Evolutionary conservation across 202 grass and related monocot species (phyloP).

Genomic region (Panicum hallii): DNA sequence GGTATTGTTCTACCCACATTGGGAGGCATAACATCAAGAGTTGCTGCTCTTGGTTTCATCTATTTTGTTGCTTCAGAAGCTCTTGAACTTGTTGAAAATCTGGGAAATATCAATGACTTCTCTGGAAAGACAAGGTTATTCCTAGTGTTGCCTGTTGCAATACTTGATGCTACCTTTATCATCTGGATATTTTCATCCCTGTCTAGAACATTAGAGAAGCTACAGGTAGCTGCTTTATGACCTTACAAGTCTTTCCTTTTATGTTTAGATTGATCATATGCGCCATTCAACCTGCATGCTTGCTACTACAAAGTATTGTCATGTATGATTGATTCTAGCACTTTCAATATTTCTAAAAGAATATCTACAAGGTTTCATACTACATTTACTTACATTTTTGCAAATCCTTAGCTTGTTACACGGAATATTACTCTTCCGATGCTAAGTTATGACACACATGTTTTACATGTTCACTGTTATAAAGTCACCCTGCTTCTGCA

Average conservation of each 20-base stretch:
- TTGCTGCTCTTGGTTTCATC: conserved; percentile 74
- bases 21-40: conserved; percentile 84
- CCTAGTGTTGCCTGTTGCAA: conserved; percentile 91
- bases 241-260: conserved; percentile 36
- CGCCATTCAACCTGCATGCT: conserved; percentile 1
- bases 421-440: conserved; percentile 7
- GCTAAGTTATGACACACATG: conserved; percentile 2
- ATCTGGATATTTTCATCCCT: conserved; percentile 99
- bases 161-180: conserved; percentile 98
- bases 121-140: conserved; percentile 95
- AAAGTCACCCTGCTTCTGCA: not conserved
- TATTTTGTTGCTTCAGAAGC: conserved; percentile 94
- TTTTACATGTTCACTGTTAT: conserved; percentile 14
- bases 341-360: conserved; percentile 1
- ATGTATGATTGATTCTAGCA: not conserved
- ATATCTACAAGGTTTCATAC: not conserved
- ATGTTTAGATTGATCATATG: not conserved
- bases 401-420: conserved; percentile 19
- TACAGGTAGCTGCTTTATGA: conserved; percentile 69
- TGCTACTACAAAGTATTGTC: conserved; percentile 3
- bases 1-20: conserved; percentile 86
- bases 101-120: conserved; percentile 98
- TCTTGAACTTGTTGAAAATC: conserved; percentile 94
- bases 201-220: conserved; percentile 95
- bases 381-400: conserved; percentile 20